Conservation (phyloP, 371 early-diverging fungal species). For the Umbelopsis sp. region DNA sequence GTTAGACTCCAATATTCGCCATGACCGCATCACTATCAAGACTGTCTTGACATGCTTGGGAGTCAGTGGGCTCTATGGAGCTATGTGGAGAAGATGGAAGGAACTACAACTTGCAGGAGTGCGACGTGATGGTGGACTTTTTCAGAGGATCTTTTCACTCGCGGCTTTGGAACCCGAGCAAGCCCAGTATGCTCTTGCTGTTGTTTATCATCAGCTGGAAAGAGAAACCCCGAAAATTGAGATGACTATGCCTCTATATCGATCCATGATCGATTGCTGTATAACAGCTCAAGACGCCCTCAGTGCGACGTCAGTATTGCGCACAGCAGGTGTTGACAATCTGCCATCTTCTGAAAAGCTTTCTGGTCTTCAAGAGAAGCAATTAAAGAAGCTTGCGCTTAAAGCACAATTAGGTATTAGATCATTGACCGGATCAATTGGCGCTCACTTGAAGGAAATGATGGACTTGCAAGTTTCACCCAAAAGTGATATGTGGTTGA, state of each 20-base stretch:
- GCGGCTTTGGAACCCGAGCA: constrained; percentile 38
- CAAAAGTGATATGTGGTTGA: constrained; percentile 25
- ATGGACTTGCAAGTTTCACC: constrained; percentile 21
- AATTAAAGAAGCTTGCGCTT: background rate
- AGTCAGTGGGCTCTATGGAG: constrained; percentile 37
- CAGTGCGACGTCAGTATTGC: background rate
- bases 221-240: constrained; percentile 32
- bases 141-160: constrained; percentile 40
- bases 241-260: constrained; percentile 30
- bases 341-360: background rate
- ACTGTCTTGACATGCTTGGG: constrained; percentile 47
- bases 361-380: background rate
- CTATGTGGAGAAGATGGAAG: constrained; percentile 48
- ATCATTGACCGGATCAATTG: background rate
- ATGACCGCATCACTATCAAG: constrained; percentile 40
- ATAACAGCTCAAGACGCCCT: constrained; percentile 32
- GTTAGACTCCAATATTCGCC: constrained; percentile 40
- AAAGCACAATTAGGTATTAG: background rate
- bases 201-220: constrained; percentile 40
- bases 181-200: constrained; percentile 42
- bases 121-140: constrained; percentile 38
- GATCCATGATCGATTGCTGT: constrained; percentile 49
- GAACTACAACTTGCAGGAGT: constrained; percentile 39
- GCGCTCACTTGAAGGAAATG: constrained; percentile 24
- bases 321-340: background rate